Base-by-base conservation (phyloP, 768 basidiomycete genomes). In the Mycena sanguinolenta region DNA sequence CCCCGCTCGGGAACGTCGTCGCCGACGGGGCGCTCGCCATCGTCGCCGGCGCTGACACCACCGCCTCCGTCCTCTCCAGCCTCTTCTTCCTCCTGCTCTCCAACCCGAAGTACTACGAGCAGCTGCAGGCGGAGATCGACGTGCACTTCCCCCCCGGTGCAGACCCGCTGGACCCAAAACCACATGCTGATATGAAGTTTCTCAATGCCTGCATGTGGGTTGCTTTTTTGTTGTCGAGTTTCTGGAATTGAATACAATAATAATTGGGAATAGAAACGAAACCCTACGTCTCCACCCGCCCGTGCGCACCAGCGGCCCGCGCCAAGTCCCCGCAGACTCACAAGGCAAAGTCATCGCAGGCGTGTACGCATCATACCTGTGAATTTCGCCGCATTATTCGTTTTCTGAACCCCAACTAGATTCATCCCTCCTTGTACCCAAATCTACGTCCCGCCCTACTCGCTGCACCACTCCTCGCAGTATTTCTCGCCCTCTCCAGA, bases 221-320 rank as follows among this genome's bases (percentile, higher is more conserved):
- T 32, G 23, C 7, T 23, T 49, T n/a, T 60, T 49, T 7, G 1
- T 25, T 36, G 28, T 27, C 34, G 12, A n/a, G n/a, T 39, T 57
- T n/a, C n/a, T n/a, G n/a, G n/a, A n/a, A n/a, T n/a, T n/a, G n/a
- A n/a, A n/a, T n/a, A n/a, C 16, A 23, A 16, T 21, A 36, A 32
- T 38, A n/a, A 57, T 28, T 55, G 59, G 36, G 34, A 7, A 58
- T 67, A 88, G 88, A 63, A 87, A 87, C 34, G 88, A 89, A 68
- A 77, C 82, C 0, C 75, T 89, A 30, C 83, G 88, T 34, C 89
- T n/a, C 81, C 81, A 61, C 86, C 88, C 13, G n/a, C 82, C 89
- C 7, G 77, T 89, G 28, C 81, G 85, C 55, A 83, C 53, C 79
- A 82, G 54, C 83, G 85, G 72, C 81, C 85, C 53, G 74, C 78